Evolutionary conservation across 129 eudicot genomes (phyloP), one percentile per base, ranked within the genome.

Genomic region (Glebionis coronaria): DNA sequence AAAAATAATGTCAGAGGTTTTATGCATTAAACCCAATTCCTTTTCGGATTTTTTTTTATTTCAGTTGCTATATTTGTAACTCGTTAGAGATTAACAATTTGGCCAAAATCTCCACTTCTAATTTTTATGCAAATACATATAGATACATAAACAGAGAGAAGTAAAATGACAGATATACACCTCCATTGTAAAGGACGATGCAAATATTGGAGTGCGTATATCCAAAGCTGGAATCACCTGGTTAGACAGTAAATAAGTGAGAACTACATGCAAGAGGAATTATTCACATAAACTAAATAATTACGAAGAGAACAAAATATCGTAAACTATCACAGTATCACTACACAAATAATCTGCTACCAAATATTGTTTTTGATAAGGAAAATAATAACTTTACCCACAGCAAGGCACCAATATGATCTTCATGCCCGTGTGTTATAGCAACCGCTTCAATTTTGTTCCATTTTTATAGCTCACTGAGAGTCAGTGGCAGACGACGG

Each of bases 381-480:
- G 55, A 69, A 72, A 74, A 73, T 13, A 82, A 83, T 82, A 84
- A 69, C 68, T 73, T 84, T 85, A 92, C 98, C 98, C 98, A 93
- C 63, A 97, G 98, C 79, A 93, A 86, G 69, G 98, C 98, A 80
- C 98, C 98, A 79, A 93, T 93, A 88, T 93, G 98, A 75, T 93
- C 98, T 86, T 93, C 98, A 70, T 93, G 98, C 14, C 98, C 98
- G 65, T 93, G 98, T 63, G 98, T 93, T 68, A 93, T 93, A 38
- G 88, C 68, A 82, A 93, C 98, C 63, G 98, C 98, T 88, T 93
- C 98, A 77, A 93, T 93, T 78, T 93, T 93, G 81, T 68, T 70
- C 80, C 80, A 76, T 76, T 51, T 61, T 74, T 68, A 2, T 44
- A 23, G 66, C 56, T 64, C 72, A 54, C 72, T 44, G 12, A 73